phyloP scores from a whole-genome alignment of 2,329 filamentous ascomycete genomes.

The Fusarium zealandicum region DNA sequence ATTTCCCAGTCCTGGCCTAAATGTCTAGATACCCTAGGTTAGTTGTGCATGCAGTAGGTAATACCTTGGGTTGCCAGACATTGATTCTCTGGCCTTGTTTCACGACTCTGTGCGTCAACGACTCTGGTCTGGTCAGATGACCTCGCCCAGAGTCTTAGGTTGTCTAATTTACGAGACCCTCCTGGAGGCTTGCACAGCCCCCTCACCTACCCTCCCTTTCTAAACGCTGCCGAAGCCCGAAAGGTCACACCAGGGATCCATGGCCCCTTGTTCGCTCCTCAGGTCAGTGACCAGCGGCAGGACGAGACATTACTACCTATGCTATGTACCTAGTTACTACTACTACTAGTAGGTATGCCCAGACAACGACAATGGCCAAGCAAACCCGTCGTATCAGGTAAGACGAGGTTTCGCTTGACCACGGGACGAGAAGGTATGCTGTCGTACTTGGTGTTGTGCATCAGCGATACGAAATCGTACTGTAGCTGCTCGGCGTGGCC shows the following conservation, averaged over 20 bases:
- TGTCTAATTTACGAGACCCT: constrained; percentile 27
- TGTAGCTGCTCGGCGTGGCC: neutral
- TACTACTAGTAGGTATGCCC: too few species aligned
- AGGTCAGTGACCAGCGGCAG: neutral
- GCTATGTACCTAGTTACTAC: neutral
- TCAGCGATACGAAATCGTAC: constrained; percentile 1
- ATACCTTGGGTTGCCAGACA: constrained; percentile 11
- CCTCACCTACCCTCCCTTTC: constrained; percentile 5
- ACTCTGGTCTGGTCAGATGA: neutral
- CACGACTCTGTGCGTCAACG: too few species aligned
- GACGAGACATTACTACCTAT: neutral
- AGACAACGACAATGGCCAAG: too few species aligned
- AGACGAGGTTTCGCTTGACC: neutral
- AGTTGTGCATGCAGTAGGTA: neutral
- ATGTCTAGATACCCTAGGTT: too few species aligned
- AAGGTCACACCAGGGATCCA: constrained; percentile 8
- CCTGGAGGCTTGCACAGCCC: constrained; percentile 35
- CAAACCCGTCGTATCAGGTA: neutral
- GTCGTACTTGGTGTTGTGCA: neutral
- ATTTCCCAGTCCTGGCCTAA: constrained; percentile 24
- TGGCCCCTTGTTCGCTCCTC: constrained; percentile 8
- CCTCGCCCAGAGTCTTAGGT: constrained; percentile 16
- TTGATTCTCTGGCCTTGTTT: too few species aligned
- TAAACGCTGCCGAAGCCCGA: constrained; percentile 29
- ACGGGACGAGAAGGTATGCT: neutral